Percentiles rank a stretch among this genome's conserved stretches.
These are phyloP conservation scores for Helianthus annuus DNA, from an alignment of 129 eudicot species.

Conservation along the genomic window DNA sequence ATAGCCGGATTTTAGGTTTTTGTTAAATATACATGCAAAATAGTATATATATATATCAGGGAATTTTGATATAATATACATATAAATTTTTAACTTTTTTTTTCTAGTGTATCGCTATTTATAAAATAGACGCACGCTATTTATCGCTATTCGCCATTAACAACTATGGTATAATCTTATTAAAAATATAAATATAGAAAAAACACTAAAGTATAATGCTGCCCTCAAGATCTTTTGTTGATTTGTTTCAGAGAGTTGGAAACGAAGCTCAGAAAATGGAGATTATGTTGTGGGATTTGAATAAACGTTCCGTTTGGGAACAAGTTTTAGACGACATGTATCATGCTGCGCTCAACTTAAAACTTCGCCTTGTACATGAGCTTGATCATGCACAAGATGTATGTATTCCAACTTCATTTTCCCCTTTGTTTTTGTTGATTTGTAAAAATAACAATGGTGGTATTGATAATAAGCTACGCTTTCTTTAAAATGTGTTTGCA, in stretches of 20 bases:
- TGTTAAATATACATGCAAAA: no score
- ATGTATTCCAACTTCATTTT: conserved; percentile 9
- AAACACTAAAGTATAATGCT: neutral
- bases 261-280: conserved; percentile 43
- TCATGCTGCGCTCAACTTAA: conserved; percentile 87
- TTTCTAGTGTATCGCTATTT: no score
- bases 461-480: neutral
- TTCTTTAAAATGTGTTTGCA: conserved; percentile 21
- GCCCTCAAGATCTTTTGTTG: neutral
- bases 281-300: conserved; percentile 59
- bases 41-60: no score
- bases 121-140: no score
- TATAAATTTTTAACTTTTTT: no score
- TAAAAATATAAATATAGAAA: neutral
- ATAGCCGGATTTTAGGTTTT: no score
- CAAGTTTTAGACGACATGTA: conserved; percentile 79
- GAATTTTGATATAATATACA: no score
- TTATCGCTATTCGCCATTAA: neutral
- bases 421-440: neutral
- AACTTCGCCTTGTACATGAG: conserved; percentile 59
- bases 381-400: conserved; percentile 72
- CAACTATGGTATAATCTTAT: neutral
- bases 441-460: neutral
- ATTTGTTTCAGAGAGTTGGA: conserved; percentile 48
- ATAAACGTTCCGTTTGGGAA: conserved; percentile 52